Conservation (phyloP, 805 yeast genomes). For the Zygotorulaspora chibaensis region DNA sequence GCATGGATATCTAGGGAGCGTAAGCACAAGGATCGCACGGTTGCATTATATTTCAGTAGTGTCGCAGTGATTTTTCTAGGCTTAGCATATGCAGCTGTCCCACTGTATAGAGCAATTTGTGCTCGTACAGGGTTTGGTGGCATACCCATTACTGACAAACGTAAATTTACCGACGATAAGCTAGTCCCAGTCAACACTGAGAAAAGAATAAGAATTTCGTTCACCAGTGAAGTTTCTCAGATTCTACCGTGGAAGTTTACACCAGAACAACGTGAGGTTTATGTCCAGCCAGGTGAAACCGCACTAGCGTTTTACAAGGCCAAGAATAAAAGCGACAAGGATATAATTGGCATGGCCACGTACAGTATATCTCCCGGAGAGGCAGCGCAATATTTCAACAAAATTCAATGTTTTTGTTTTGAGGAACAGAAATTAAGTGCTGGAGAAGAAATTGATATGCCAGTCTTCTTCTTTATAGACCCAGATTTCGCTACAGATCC, state of each 20-base stretch:
- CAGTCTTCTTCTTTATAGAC: slow-evolving; percentile 92
- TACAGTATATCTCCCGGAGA: slow-evolving; percentile 95
- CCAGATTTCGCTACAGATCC: slow-evolving; percentile 96
- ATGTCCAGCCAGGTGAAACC: slow-evolving; percentile 93
- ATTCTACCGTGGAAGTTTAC: slow-evolving; percentile 90
- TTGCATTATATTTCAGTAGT: slow-evolving; percentile 64
- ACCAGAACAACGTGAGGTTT: slow-evolving; percentile 92
- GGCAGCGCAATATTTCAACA: slow-evolving; percentile 93
- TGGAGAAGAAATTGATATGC: slow-evolving; percentile 99
- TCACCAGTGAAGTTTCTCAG: slow-evolving; percentile 88
- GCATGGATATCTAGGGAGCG: slow-evolving; percentile 23
- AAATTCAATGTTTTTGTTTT: slow-evolving; percentile 96
- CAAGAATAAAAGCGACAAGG: slow-evolving; percentile 76
- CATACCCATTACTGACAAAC: slow-evolving; percentile 80
- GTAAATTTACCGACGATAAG: slow-evolving; percentile 80
- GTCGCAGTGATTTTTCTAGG: slow-evolving; percentile 67
- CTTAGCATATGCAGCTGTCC: slow-evolving; percentile 85
- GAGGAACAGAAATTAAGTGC: slow-evolving; percentile 92
- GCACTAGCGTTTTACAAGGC: slow-evolving; percentile 95
- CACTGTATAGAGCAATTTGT: slow-evolving; percentile 85
- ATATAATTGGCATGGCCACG: slow-evolving; percentile 97
- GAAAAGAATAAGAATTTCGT: slow-evolving; percentile 73
- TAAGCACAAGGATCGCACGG: slow-evolving; percentile 44
- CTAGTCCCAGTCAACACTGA: slow-evolving; percentile 83
- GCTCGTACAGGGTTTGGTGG: slow-evolving; percentile 97